Base-by-base conservation (phyloP, 2,329 filamentous ascomycete species). In the Alternaria metachromatica region DNA sequence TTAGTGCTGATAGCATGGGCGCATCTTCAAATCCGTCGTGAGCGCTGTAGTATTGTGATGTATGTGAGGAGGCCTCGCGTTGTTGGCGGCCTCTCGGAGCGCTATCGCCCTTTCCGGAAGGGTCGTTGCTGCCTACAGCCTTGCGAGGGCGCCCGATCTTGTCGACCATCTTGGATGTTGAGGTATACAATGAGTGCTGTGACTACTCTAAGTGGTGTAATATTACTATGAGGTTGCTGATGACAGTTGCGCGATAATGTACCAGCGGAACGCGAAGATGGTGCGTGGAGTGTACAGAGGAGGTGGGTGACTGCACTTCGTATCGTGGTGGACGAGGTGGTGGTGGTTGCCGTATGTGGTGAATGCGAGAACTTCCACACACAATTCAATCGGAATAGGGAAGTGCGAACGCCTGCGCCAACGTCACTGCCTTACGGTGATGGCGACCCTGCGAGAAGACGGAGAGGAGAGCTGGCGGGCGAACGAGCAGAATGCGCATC, bases 41-140 rank as follows among this genome's bases (percentile, higher is more conserved):
- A 1, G 21, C 18, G 3, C 26, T 30, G 11, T 28, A n/a, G 26
- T 21, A 43, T 5, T 13, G 1, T 12, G 6, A 12, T 37, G 6
- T 7, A 4, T 20, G 15, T 13, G 25, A 41, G 1, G 46, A 18
- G 10, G 46, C n/a, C 15, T 45, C 10, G 13, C 4, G 37, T 13
- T 25, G 57, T 46, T 7, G 15, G 18, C 37, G 57, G 48, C 56
- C 46, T 37, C 18, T 21, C 6, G 48, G 28, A 13, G 11, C 15
- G 48, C 41, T 26, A 11, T 18, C 26, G 12, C 26, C 37, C 23
- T 4, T 12, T 10, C 18, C 20, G 10, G 5, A 11, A 12, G 46
- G 11, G 55, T 54, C 15, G 58, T 41, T 64, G 62, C 62, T 62
- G 62, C 64, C 58, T 66, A 21, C 58, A 60, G 55, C 51, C 33